Evolutionary conservation across 768 basidiomycete species (phyloP), one percentile per base, ranked within the genome.

Genomic region (Rhodotorula graminis): DNA sequence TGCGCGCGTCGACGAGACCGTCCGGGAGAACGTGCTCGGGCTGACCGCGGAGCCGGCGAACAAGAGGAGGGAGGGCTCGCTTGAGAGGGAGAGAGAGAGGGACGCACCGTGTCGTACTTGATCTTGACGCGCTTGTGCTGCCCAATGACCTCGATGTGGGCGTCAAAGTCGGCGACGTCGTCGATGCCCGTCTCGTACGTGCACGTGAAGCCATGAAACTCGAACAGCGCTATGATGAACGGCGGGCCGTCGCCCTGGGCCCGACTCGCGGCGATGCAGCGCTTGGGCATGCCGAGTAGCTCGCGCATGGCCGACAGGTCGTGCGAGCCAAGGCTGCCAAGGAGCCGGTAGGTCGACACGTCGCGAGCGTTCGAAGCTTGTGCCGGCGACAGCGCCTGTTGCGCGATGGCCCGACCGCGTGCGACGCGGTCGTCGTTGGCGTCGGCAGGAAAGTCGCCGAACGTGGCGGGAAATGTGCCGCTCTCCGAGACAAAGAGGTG

Each of bases 231-330:
- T 11, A 61, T 71, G 18, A 73, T 59, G 64, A 76, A 76, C 0
- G 53, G 63, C 25, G 16, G 14, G 21, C 65, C 63, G 1, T 53
- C 59, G 14, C 25, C 10, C 42, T 27, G 18, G 16, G 53, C 19
- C 14, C 66, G 27, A 19, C 56, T n/a, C 23, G 71, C 70, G 19
- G 65, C 70, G 52, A 78, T 31, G 40, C 72, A 67, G 16, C 71
- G 61, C 56, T 70, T 56, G 9, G 80, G 79, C 76, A 77, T 65
- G 21, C 80, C 80, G 29, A 80, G 40, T 0, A 79, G 65, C 63
- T 80, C 79, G 9, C 80, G 72, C 80, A 80, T 80, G 14, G 78
- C 79, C 21, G 67, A 71, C 25, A 80, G 67, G 70, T 80, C 80
- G 69, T 80, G 80, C 42, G 74, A 72, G 12, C 76, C 78, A 9